Conservation (phyloP, 768 basidiomycete species). For the Lactarius sp. region DNA sequence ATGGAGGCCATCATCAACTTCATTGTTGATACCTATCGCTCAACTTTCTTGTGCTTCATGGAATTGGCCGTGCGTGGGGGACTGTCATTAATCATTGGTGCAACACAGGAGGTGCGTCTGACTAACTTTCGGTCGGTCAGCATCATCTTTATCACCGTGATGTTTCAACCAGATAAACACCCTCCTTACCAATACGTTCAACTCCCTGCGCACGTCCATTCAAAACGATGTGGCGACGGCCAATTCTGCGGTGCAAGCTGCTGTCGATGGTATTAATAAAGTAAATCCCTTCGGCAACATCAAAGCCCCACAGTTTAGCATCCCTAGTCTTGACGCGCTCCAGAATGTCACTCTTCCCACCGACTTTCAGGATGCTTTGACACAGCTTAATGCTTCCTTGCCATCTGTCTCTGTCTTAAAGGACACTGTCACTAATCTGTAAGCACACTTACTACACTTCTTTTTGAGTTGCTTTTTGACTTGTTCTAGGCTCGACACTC, state of each 20-base stretch:
- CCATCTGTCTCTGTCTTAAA: conserved; percentile 77
- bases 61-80: conserved; percentile 84
- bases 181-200: conserved; percentile 57
- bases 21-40: conserved; percentile 87
- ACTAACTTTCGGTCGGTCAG: conserved; percentile 1
- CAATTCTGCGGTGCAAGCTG: conserved; percentile 61
- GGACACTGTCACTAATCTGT: conserved; percentile 62
- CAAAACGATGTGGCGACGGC: conserved; percentile 63
- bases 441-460: conserved; percentile 31
- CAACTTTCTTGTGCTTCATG: conserved; percentile 89
- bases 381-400: conserved; percentile 72
- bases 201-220: conserved; percentile 59
- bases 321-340: conserved; percentile 70
- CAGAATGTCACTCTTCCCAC: conserved; percentile 77
- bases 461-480: conserved; percentile 3
- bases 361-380: conserved; percentile 66
- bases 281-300: conserved; percentile 70
- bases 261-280: conserved; percentile 67
- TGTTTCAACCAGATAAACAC: conserved; percentile 53
- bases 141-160: conserved; percentile 16
- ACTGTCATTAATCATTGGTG: conserved; percentile 72
- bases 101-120: conserved; percentile 70
- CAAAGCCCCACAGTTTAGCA: conserved; percentile 61
- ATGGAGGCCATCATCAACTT: conserved; percentile 91
- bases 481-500: conserved; percentile 61